Evolutionary conservation across 768 basidiomycete species (phyloP), one percentile per base, ranked within the genome.

Genomic region (Boletellus emodensis): DNA sequence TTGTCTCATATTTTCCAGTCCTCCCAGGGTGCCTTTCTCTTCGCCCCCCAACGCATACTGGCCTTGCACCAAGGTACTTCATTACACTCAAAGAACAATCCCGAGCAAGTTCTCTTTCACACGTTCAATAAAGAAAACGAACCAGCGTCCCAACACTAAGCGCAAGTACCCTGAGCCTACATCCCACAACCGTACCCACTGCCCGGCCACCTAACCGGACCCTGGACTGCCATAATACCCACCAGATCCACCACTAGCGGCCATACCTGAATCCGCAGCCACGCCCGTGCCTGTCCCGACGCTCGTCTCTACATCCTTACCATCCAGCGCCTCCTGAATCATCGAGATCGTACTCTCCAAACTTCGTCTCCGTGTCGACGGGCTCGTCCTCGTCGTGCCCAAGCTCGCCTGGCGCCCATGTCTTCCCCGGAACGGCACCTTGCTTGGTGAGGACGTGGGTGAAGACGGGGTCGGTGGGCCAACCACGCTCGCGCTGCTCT

Each of bases 331-430:
- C 58, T 92, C 91, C 70, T 94, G 86, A 62, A 98, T 95, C 65
- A 97, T 80, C 54, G 86, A 86, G 77, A 94, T 93, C 46, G 96
- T 98, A 66, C 88, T 94, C 76, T 97, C 95, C 67, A 98, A 68
- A 65, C 89, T 92, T 67, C 95, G 75, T 70, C 95, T 75, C 57
- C 96, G 75, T 44, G 87, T 98, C 67, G 90, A 94, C 13, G 96
- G 95, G 61, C 87, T 90, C 44, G 94, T 95, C 83, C 62, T 51
- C 30, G 94, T 97, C 56, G 95, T 97, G 4, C 95, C 95, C 54
- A 97, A 69, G 63, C 90, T 94, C 44, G 66, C 66, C 32, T 68
- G 66, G 0, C 68, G 55, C 0, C 66, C 66, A 18, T 68, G 88
- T 13, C 87, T 83, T 36, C 87, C 81, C 54, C 79, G 81, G 77